Evolutionary conservation across 768 basidiomycete genomes (phyloP), one percentile per base, ranked within the genome.

Genomic region (Hypholoma sublateritium): DNA sequence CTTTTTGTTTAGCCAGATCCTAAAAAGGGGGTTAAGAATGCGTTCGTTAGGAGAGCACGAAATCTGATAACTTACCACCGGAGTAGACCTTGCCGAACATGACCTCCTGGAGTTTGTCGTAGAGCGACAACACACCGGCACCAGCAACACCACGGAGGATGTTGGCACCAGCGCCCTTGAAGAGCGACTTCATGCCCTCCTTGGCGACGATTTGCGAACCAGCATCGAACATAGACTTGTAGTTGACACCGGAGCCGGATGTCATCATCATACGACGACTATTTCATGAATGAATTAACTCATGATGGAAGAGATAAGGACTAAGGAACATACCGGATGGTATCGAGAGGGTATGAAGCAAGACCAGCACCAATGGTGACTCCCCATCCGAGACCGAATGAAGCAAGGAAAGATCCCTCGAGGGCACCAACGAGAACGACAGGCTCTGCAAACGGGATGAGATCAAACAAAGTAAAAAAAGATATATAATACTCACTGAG

Each of bases 241-340:
- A 98, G 88, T 98, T 95, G 59, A 89, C 86, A 68, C 85, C 84
- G 68, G 86, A 89, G 67, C 96, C 97, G 21, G 96, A 98, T 36
- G 97, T 98, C 96, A 98, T 98, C 97, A 99, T 99, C 97, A 99
- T 99, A 67, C 97, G 94, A 89, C 97, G 95, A 89, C 28, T 32
- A 32, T 32, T 32, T 32, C 28, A 9, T 5, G 28, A 32, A 32
- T 32, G 28, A 32, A 32, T 32, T n/a, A n/a, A n/a, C n/a, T 32
- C 28, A 32, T 6, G 28, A 32, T 32, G 28, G 1, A 32, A 32
- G 5, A 32, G 28, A 32, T 32, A 32, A 32, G 28, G 9, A 5
- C 9, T 1, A 32, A 32, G 28, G 28, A 32, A 32, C 28, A 32
- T 32, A 32, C 28, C 96, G 91, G 66, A 94, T 93, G 56, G 93